Conservation (phyloP, 2,329 filamentous ascomycete species). For the Fusarium sp. region DNA sequence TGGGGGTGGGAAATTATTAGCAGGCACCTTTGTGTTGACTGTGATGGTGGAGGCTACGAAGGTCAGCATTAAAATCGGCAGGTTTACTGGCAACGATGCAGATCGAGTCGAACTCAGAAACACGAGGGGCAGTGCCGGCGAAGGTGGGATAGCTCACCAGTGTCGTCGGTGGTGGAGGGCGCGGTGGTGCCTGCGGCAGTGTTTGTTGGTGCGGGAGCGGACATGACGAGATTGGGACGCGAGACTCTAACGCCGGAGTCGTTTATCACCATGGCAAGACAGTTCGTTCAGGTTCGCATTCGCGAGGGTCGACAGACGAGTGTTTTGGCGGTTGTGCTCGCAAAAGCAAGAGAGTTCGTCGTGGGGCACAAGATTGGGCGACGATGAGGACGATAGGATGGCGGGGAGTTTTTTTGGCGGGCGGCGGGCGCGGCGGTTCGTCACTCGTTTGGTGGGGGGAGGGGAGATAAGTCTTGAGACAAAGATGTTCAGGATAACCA, state of each 20-base stretch:
- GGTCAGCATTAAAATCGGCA: slow-evolving; percentile 50
- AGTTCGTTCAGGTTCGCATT: slow-evolving; percentile 19
- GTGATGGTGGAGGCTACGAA: slow-evolving; percentile 63
- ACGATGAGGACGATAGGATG: slow-evolving; percentile 41
- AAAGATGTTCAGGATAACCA: slow-evolving; percentile 37
- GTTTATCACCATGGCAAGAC: slow-evolving; percentile 57
- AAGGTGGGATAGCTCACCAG: slow-evolving; percentile 56
- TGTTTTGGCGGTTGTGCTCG: slow-evolving; percentile 28
- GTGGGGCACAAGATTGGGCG: slow-evolving; percentile 46
- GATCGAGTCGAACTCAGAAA: slow-evolving; percentile 45
- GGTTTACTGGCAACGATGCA: slow-evolving; percentile 36
- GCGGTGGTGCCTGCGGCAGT: slow-evolving; percentile 49
- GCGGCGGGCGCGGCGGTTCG: slow-evolving; percentile 42
- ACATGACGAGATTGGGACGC: slow-evolving; percentile 55
- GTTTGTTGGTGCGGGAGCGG: slow-evolving; percentile 52
- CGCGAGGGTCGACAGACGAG: slow-evolving; percentile 11
- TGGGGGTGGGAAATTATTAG: slow-evolving; percentile 75
- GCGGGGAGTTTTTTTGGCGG: slow-evolving; percentile 43
- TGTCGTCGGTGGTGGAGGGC: slow-evolving; percentile 54
- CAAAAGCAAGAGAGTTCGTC: slow-evolving; percentile 38
- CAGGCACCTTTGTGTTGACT: slow-evolving; percentile 61
- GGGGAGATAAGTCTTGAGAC: slow-evolving; percentile 22
- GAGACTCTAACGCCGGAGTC: slow-evolving; percentile 56
- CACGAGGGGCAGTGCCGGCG: slow-evolving; percentile 53
- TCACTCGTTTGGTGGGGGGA: slow-evolving; percentile 45